Evolutionary conservation across 2,329 filamentous ascomycete genomes (phyloP).

Genomic region (Pseudogymnoascus sp.): DNA sequence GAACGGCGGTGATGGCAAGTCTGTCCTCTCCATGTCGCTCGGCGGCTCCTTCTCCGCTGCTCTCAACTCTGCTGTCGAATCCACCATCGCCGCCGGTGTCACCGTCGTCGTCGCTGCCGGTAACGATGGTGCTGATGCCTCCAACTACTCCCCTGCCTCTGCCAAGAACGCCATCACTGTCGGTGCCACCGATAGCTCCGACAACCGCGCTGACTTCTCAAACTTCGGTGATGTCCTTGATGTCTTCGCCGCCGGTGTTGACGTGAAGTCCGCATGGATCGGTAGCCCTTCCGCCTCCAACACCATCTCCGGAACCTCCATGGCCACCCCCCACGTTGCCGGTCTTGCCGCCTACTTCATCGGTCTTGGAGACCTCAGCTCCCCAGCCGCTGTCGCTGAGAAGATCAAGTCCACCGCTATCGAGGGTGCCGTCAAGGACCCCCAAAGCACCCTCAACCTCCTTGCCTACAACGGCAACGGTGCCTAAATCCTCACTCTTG

Average conservation of each 20-base stretch:
- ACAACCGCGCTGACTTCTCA: constrained; percentile 37
- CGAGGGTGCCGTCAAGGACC: constrained; percentile 33
- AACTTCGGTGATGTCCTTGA: constrained; percentile 45
- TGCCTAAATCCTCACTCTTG: constrained; percentile 18
- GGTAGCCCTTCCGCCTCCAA: constrained; percentile 37
- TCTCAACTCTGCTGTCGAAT: constrained; percentile 42
- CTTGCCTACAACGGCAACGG: constrained; percentile 48
- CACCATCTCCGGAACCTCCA: constrained; percentile 51
- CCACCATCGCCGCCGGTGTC: constrained; percentile 39
- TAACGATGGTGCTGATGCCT: constrained; percentile 37
- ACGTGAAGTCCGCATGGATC: constrained; percentile 40
- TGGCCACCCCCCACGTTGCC: constrained; percentile 53
- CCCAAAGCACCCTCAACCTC: constrained; percentile 41
- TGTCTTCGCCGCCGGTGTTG: constrained; percentile 42
- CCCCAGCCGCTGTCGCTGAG: constrained; percentile 39
- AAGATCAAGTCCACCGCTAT: constrained; percentile 38
- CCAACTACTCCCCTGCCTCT: constrained; percentile 40
- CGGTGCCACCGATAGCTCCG: constrained; percentile 37
- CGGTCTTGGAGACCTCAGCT: constrained; percentile 35
- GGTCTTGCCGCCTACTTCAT: constrained; percentile 54
- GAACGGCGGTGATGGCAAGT: constrained; percentile 25
- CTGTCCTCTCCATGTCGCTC: constrained; percentile 49
- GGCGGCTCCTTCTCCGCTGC: constrained; percentile 38
- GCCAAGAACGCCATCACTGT: constrained; percentile 43
- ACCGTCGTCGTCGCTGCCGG: constrained; percentile 49